These are phyloP conservation scores for Colletotrichum tabaci DNA, from an alignment of 2,329 filamentous ascomycete species.

Conservation along the genomic window DNA sequence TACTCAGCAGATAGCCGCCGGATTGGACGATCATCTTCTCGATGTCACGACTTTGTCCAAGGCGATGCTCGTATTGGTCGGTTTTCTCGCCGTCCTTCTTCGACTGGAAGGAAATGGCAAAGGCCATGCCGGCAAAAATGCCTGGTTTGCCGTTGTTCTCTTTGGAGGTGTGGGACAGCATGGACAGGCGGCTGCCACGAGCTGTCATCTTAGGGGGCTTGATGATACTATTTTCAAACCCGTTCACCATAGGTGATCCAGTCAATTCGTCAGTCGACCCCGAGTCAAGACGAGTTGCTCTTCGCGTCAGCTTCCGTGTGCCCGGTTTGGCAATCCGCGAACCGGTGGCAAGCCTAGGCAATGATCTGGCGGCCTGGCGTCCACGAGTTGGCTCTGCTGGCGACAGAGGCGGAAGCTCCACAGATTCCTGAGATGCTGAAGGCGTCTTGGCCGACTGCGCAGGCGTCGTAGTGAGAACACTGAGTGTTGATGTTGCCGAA, in stretches of 20 bases:
- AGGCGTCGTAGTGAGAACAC: conserved; percentile 58
- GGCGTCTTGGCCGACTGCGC: conserved; percentile 54
- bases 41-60: conserved; percentile 62
- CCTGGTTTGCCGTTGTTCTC: conserved; percentile 27
- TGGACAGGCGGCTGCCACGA: conserved; percentile 35
- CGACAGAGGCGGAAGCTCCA: conserved; percentile 34
- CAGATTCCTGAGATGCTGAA: conserved; percentile 53
- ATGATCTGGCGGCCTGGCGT: conserved; percentile 15
- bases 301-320: conserved; percentile 39
- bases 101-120: conserved; percentile 82
- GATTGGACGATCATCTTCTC: conserved; percentile 76
- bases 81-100: conserved; percentile 65
- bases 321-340: conserved; percentile 38
- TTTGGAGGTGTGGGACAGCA: conserved; percentile 30
- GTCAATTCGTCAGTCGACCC: conserved; percentile 66
- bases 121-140: conserved; percentile 86
- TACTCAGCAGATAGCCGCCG: conserved; percentile 79
- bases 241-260: conserved; percentile 54
- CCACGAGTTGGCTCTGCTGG: conserved; percentile 24
- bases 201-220: conserved; percentile 46
- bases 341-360: conserved; percentile 6
- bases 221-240: conserved; percentile 56
- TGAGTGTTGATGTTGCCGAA: conserved; percentile 58
- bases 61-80: conserved; percentile 61
- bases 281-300: conserved; percentile 52